phyloP scores from a whole-genome alignment of 768 basidiomycete species.

The Boletus rubroflammeus region DNA sequence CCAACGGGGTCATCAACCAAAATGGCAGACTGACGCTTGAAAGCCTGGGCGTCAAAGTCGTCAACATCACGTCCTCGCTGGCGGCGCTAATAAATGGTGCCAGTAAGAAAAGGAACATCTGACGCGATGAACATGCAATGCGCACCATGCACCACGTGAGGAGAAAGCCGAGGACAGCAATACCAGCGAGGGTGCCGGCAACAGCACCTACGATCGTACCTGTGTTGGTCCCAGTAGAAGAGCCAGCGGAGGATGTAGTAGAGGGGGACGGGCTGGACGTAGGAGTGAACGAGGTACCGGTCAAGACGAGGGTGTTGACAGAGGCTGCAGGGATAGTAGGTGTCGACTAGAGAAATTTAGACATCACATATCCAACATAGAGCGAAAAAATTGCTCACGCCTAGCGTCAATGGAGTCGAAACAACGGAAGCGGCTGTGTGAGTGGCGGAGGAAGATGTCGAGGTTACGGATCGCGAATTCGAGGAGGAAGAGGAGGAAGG shows the following conservation, averaged over 20 bases:
- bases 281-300: neutral
- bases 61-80: conserved; percentile 34
- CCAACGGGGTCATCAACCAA: conserved; percentile 52
- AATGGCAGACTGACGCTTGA: conserved; percentile 62
- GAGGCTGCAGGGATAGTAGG: neutral
- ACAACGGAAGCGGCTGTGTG: conserved; percentile 4
- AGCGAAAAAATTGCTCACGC: conserved; percentile 18
- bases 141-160: conserved; percentile 48
- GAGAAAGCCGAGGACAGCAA: conserved; percentile 38
- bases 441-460: conserved; percentile 5
- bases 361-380: neutral
- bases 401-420: neutral
- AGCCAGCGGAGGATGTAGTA: conserved; percentile 30
- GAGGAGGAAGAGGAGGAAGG: conserved; percentile 7
- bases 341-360: neutral
- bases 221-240: conserved; percentile 34
- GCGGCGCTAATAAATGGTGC: conserved; percentile 36
- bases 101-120: conserved; percentile 3
- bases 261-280: conserved; percentile 8
- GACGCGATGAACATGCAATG: neutral
- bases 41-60: conserved; percentile 54
- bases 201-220: conserved; percentile 39
- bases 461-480: neutral
- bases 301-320: neutral
- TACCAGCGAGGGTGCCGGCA: conserved; percentile 43